These are phyloP conservation scores for Ulvella scutata DNA, from an alignment of 139 green algal genomes.

Conservation along the genomic window DNA sequence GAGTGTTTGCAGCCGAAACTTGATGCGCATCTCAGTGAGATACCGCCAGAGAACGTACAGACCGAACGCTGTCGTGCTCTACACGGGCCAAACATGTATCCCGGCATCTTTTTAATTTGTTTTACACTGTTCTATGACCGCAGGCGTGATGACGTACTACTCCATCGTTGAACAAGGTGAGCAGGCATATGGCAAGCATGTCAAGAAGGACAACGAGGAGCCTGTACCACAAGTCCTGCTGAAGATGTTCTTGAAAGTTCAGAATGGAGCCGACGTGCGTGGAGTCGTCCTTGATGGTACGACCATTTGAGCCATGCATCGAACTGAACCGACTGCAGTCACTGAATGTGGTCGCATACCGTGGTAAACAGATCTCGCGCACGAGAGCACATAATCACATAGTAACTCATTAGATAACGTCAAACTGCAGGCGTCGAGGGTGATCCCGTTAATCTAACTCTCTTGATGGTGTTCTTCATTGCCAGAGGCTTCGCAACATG, in stretches of 20 bases:
- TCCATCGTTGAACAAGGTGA: not conserved
- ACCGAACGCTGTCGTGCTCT: no score
- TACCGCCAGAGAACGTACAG: no score
- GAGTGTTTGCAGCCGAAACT: no score
- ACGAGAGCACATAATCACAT: not conserved
- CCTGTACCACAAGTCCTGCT: slow-evolving; percentile 15
- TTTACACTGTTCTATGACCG: no score
- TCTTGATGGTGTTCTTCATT: slow-evolving; percentile 56
- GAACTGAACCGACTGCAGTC: not conserved
- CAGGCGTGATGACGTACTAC: not conserved
- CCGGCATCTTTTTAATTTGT: no score
- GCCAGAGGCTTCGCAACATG: slow-evolving; percentile 57
- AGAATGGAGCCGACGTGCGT: slow-evolving; percentile 85
- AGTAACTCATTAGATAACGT: not conserved
- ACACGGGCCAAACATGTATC: no score
- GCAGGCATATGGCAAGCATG: not conserved
- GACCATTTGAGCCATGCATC: not conserved
- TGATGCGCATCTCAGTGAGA: no score
- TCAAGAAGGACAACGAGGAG: slow-evolving; percentile 3
- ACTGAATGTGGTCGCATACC: not conserved
- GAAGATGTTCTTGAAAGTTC: slow-evolving; percentile 35
- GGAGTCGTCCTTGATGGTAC: slow-evolving; percentile 67
- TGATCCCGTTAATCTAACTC: slow-evolving; percentile 55
- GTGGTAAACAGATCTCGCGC: not conserved
- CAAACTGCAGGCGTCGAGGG: slow-evolving; percentile 35